Base-by-base conservation (phyloP, 2,329 filamentous ascomycete species). In the Phyllosticta citribraziliensis region DNA sequence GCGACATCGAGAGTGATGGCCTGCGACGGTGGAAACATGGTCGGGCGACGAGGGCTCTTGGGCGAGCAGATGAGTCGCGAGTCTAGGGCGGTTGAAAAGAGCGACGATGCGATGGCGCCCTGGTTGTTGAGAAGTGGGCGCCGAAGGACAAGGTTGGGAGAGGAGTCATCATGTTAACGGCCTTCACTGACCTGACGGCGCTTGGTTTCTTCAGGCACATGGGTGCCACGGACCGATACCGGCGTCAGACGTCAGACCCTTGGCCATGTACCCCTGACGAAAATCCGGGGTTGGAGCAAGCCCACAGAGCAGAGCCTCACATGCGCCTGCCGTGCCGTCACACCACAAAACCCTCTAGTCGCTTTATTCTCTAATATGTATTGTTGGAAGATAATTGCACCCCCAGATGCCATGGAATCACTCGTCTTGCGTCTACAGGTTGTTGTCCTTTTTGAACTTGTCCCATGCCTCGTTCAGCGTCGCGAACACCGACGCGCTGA, bases 1-100 rank as follows among this genome's bases (percentile, higher is more conserved):
- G 94, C 89, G 63, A 96, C 86, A 73, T 96, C 89, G 67, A 97
- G 80, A 74, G 88, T 87, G 64, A 82, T 72, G 64, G 76, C 76
- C 68, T 80, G 78, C 9, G 80, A 74, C 53, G 81, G 80, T 47
- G 81, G 81, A 68, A 82, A 81, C 78, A 81, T 82, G 58, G 40
- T 27, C 24, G 47, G 51, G 22, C n/a, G 22, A 17, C 10, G 51
- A 14, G 11, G 11, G 30, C 30, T 33, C 9, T 33, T 8, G 30
- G 12, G 4, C 30, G 4, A 5, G 30, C 30, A 2, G 30, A 9
- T 9, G 30, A 33, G 30, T 12, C 30, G 30, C 9, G 12, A 12
- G 30, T 2, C 17, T 52, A 24, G n/a, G 51, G 22, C 51, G 6
- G 1, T 20, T 52, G 10, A 24, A 52, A 52, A n/a, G n/a, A 52